Conservation (phyloP, 2,329 filamentous ascomycete genomes). For the Aphanoascus verrucosus region DNA sequence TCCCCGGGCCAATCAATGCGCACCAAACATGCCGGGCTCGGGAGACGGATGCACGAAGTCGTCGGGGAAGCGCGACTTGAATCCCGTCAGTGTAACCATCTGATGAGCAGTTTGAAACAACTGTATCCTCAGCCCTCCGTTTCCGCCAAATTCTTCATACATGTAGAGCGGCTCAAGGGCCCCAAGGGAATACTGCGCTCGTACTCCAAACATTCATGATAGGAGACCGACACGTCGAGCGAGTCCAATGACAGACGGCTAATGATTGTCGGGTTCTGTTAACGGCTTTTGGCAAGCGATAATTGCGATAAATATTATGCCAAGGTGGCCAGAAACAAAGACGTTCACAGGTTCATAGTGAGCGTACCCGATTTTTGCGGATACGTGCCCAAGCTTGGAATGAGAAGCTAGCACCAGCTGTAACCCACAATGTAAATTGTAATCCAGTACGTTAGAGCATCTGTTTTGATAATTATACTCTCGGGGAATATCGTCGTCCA, state of each 20-base stretch:
- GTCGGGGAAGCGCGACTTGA: constrained; percentile 5
- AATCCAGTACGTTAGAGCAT: too few species aligned
- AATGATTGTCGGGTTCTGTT: not conserved
- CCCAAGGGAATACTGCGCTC: not conserved
- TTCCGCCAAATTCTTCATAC: too few species aligned
- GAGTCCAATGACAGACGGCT: not conserved
- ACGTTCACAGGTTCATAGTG: not conserved
- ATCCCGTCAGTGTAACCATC: constrained; percentile 1
- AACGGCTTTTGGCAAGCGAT: not conserved
- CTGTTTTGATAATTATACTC: too few species aligned
- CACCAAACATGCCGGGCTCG: not conserved
- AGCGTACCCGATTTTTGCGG: not conserved
- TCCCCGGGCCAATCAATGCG: constrained; percentile 9
- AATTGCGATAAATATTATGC: not conserved
- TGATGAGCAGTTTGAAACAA: not conserved
- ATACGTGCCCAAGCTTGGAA: not conserved
- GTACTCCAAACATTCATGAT: not conserved
- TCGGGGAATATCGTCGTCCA: not conserved
- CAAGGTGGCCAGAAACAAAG: not conserved
- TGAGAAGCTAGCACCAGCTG: too few species aligned
- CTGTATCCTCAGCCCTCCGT: not conserved
- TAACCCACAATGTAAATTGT: too few species aligned
- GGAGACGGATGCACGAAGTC: constrained; percentile 4
- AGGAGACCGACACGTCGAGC: not conserved
- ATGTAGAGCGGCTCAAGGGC: not conserved